Conservation (phyloP, 345 rosid genomes). For the Corchorus capsularis region DNA sequence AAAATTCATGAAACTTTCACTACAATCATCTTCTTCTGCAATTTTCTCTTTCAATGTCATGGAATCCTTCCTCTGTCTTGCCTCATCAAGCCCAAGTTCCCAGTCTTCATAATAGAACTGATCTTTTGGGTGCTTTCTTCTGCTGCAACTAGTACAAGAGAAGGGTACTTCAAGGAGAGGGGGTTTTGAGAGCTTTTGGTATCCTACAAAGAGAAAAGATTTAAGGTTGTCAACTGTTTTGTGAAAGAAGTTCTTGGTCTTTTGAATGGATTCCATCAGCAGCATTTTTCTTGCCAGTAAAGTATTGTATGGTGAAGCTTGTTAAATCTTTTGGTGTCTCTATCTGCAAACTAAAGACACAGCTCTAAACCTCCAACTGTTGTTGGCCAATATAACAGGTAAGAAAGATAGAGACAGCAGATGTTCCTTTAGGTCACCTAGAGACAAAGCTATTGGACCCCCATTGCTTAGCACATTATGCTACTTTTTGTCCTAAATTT, state of each 20-base stretch:
- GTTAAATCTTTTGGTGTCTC: slow-evolving; percentile 17
- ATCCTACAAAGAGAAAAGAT: slow-evolving; percentile 49
- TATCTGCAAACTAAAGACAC: slow-evolving; percentile 24
- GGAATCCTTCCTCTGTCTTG: slow-evolving; percentile 18
- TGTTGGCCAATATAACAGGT: slow-evolving; percentile 20
- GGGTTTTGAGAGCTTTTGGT: slow-evolving; percentile 47
- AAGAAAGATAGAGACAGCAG: slow-evolving; percentile 30
- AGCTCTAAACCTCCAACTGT: slow-evolving; percentile 10
- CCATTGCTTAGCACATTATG: slow-evolving; percentile 11
- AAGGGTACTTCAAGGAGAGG: slow-evolving; percentile 40
- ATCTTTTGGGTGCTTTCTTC: slow-evolving; percentile 29
- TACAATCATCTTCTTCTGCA: slow-evolving; percentile 26
- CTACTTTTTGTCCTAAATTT: slow-evolving; percentile 24
- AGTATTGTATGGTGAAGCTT: not conserved
- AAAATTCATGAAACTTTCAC: slow-evolving; percentile 23
- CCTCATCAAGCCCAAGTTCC: slow-evolving; percentile 38
- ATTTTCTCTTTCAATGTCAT: slow-evolving; percentile 13
- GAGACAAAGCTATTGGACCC: slow-evolving; percentile 27
- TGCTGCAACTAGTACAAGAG: slow-evolving; percentile 32
- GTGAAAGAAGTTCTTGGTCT: slow-evolving; percentile 54
- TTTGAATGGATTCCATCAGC: slow-evolving; percentile 55
- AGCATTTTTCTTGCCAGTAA: slow-evolving; percentile 32
- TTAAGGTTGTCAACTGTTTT: slow-evolving; percentile 53
- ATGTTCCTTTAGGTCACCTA: slow-evolving; percentile 15
- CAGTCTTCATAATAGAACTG: slow-evolving; percentile 40